Evolutionary conservation across 176 grass and related monocot genomes (phyloP).

Genomic region (Musa acuminata): DNA sequence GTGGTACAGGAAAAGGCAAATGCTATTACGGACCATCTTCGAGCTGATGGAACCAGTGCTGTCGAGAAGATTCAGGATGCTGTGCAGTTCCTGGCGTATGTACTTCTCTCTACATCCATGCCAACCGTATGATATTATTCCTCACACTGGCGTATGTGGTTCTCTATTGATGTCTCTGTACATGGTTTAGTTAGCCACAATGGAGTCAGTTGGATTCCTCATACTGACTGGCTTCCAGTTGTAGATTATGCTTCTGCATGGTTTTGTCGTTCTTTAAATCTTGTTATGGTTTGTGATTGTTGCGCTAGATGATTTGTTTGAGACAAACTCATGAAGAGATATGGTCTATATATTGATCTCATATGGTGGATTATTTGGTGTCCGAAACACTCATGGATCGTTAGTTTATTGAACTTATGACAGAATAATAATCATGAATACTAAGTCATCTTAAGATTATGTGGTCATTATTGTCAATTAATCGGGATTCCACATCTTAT

Average conservation of each 20-base stretch:
- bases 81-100: constrained; percentile 60
- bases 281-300: too few species aligned
- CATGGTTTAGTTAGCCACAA: not conserved
- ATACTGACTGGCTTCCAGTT: too few species aligned
- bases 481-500: too few species aligned
- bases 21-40: constrained; percentile 56
- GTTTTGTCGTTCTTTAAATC: not conserved
- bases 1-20: constrained; percentile 55
- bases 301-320: too few species aligned
- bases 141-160: not conserved
- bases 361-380: too few species aligned
- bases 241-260: not conserved
- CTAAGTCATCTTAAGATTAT: too few species aligned
- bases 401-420: too few species aligned
- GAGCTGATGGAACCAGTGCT: constrained; percentile 50
- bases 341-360: too few species aligned
- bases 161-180: not conserved
- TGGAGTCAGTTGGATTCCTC: not conserved
- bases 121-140: constrained; percentile 36
- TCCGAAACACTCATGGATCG: too few species aligned
- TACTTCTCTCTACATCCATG: constrained; percentile 78
- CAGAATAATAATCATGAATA: too few species aligned
- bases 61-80: constrained; percentile 74
- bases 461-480: too few species aligned
- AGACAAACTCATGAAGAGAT: too few species aligned